Conservation (phyloP, 1,139 yeast species). For the Yamadazyma diddensiae region DNA sequence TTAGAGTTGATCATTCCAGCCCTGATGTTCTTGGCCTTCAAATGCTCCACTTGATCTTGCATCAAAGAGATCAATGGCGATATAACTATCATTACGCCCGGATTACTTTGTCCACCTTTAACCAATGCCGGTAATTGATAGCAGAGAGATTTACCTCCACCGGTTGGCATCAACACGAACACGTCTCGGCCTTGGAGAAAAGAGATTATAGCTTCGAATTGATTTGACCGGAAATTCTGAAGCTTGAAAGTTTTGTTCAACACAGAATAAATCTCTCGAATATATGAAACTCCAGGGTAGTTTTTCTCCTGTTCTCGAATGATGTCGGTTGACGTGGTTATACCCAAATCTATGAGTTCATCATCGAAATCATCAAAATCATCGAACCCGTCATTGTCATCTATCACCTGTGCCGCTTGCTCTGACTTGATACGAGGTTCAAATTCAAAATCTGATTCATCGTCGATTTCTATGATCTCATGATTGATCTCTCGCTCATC, state of each 20-base stretch:
- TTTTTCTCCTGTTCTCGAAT: slow-evolving; percentile 14
- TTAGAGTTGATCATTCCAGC: slow-evolving; percentile 91
- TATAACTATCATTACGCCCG: slow-evolving; percentile 86
- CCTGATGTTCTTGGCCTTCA: slow-evolving; percentile 59
- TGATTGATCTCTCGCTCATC: slow-evolving; percentile 39
- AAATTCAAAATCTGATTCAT: slow-evolving; percentile 17
- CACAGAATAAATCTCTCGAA: slow-evolving; percentile 57
- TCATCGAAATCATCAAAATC: slow-evolving; percentile 33
- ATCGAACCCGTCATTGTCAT: slow-evolving; percentile 4
- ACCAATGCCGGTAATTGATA: slow-evolving; percentile 93
- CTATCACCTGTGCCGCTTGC: neutral
- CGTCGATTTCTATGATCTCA: slow-evolving; percentile 30
- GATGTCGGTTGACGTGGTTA: slow-evolving; percentile 14
- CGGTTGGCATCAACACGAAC: slow-evolving; percentile 97
- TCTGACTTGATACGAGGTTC: neutral
- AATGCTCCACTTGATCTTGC: slow-evolving; percentile 95
- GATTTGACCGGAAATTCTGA: slow-evolving; percentile 73
- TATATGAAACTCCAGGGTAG: slow-evolving; percentile 35
- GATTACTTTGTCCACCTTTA: slow-evolving; percentile 58
- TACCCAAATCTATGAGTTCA: slow-evolving; percentile 17
- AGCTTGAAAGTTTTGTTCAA: slow-evolving; percentile 62
- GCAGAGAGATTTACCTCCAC: slow-evolving; percentile 96
- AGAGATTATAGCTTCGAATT: slow-evolving; percentile 80
- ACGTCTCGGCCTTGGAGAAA: slow-evolving; percentile 82
- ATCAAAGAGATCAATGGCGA: slow-evolving; percentile 93